phyloP scores from a whole-genome alignment of 2,329 filamentous ascomycete species.

The Leptographium radiaticola region DNA sequence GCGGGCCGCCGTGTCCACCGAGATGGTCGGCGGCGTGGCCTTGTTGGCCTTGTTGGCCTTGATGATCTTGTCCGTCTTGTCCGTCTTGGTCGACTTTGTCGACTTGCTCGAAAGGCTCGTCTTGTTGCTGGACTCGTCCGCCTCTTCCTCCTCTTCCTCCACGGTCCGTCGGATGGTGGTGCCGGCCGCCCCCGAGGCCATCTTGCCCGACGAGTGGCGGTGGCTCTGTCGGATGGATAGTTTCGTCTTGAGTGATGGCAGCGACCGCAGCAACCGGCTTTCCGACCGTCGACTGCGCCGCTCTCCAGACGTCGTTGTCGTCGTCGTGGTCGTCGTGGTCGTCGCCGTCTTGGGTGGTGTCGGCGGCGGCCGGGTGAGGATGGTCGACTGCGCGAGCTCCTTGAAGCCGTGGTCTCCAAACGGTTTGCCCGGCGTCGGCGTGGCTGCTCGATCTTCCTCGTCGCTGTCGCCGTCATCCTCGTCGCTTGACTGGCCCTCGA shows the following conservation, averaged over 20 bases:
- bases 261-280: conserved; percentile 50
- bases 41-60: no score
- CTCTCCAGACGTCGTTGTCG: conserved; percentile 13
- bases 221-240: conserved; percentile 26
- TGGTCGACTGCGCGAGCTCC: conserved; percentile 25
- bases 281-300: conserved; percentile 50
- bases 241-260: conserved; percentile 42
- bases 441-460: background rate
- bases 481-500: conserved; percentile 68
- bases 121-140: conserved; percentile 20
- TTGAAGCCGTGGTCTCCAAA: background rate
- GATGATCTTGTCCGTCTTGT: no score
- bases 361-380: conserved; percentile 17
- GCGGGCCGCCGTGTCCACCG: conserved; percentile 12
- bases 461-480: conserved; percentile 44
- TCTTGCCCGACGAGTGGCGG: conserved; percentile 14
- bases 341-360: conserved; percentile 11
- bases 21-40: conserved; percentile 14
- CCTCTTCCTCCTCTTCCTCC: conserved; percentile 6
- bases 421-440: no score
- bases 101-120: no score
- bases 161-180: background rate
- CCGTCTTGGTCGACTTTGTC: no score
- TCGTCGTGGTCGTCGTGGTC: conserved; percentile 19
- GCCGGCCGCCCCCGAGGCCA: conserved; percentile 19